Evolutionary conservation across 164 flowering plant species (phyloP), one percentile per base, ranked within the genome.

Genomic region (Vitis amurensis): DNA sequence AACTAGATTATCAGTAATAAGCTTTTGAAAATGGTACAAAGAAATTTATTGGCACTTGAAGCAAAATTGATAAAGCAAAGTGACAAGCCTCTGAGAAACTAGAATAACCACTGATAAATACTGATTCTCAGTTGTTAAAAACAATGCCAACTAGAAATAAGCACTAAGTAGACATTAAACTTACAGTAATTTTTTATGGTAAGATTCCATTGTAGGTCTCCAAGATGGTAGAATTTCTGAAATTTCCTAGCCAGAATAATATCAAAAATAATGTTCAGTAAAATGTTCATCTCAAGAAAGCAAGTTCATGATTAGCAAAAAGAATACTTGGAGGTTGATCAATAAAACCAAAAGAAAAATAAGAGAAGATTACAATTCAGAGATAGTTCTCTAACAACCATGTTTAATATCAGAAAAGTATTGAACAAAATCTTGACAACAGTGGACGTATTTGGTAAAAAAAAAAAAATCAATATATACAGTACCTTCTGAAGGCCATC

Each of bases 401-500:
- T 16, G 47, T 61, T 51, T 11, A 13, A 55, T 4, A 11, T 50
- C 15, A n/a, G 12, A 55, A 59, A 31, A 51, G 48, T 37, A 47
- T 23, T 6, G 59, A 13, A 49, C 48, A 17, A 55, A 37, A 55
- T 55, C 57, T 23, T 23, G 27, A 59, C 19, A n/a, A 19, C 8
- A 63, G 23, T 55, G 11, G 14, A 11, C n/a, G 4, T 11, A 59
- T 11, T n/a, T 9, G 31, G 4, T 12, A 55, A 17, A 15, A 29
- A 63, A 64, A 64, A 13, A 64, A n/a, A 48, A 58, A 19, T 37
- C 44, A 37, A 37, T 37, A n/a, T 11, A 61, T 50, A 59, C 1
- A 52, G 16, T 81, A 93, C 98, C 97, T 80, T 81, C 81, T 19
- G 86, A 60, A 71, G 98, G 98, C 97, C 98, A 93, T 73, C 89